Percentiles rank a stretch among this genome's conserved stretches.
These are phyloP conservation scores for Pyrrhoderma lamaoense DNA, from an alignment of 1,284 basidiomycete species.

Conservation along the genomic window DNA sequence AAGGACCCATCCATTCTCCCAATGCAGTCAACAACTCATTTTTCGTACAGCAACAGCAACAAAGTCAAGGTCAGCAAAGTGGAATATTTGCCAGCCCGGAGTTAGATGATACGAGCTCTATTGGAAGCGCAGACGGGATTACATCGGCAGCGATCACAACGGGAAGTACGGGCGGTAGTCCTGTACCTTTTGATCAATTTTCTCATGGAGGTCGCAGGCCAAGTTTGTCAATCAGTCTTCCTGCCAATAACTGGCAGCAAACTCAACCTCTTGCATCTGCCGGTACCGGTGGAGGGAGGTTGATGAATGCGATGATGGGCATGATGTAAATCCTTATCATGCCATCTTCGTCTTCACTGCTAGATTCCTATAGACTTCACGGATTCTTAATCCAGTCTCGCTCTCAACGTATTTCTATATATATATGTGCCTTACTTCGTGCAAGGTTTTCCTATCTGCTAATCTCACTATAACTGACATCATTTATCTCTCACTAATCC, in stretches of 20 bases:
- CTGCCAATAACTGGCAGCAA: constrained; percentile 1
- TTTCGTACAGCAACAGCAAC: constrained; percentile 22
- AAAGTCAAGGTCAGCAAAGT: constrained; percentile 15
- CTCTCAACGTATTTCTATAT: too few relatives aligned
- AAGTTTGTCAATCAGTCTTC: constrained; percentile 13
- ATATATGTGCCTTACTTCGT: too few relatives aligned
- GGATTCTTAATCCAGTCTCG: too few relatives aligned
- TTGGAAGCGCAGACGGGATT: constrained; percentile 24
- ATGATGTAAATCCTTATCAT: too few relatives aligned
- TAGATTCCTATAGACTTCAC: too few relatives aligned
- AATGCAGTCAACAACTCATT: constrained; percentile 22
- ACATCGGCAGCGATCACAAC: not conserved
- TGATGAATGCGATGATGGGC: too few relatives aligned
- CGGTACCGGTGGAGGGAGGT: not conserved
- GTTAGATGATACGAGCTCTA: constrained; percentile 36
- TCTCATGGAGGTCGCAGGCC: constrained; percentile 12
- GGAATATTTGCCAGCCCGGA: constrained; percentile 29
- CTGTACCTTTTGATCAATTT: constrained; percentile 4
- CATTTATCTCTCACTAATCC: too few relatives aligned
- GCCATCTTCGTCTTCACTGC: too few relatives aligned
- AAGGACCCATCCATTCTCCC: constrained; percentile 6
- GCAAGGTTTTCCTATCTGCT: too few relatives aligned
- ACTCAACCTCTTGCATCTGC: not conserved
- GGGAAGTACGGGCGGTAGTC: constrained; percentile 15
- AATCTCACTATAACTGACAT: too few relatives aligned